Percentiles rank a stretch among this genome's conserved stretches.
These are phyloP conservation scores for Homolaphlyctis polyrhiza DNA, from an alignment of 371 early-diverging fungal genomes.

Conservation along the genomic window DNA sequence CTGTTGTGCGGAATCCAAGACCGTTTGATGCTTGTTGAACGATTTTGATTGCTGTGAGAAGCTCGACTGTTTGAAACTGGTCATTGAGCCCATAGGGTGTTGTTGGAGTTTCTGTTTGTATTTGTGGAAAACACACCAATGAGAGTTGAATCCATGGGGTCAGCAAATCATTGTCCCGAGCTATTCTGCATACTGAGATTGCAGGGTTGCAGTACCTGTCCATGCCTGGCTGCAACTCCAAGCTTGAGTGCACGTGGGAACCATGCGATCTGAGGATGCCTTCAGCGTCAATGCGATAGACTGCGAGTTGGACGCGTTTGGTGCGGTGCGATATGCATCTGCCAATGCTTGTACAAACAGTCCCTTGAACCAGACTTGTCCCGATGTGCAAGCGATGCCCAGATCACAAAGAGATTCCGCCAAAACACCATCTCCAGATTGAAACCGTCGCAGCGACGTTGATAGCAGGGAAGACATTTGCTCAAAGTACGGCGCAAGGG, in stretches of 20 bases:
- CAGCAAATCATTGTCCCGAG: no score
- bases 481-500: background rate
- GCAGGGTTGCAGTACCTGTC: background rate
- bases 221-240: conserved; percentile 3
- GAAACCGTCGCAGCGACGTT: background rate
- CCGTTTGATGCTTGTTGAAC: background rate
- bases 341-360: background rate
- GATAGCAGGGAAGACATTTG: background rate
- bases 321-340: conserved; percentile 3
- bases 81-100: background rate
- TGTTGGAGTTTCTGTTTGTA: background rate
- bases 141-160: background rate
- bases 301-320: background rate
- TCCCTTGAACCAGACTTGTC: background rate
- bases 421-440: background rate
- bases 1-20: background rate
- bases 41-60: background rate
- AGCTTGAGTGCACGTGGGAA: background rate
- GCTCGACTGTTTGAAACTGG: background rate
- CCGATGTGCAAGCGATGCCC: background rate
- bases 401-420: background rate
- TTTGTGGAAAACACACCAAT: background rate
- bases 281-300: background rate
- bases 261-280: background rate
- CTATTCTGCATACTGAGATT: no score